Percentiles rank a stretch among this genome's conserved stretches.
These are phyloP conservation scores for Starmerella lactis-condensi DNA, from an alignment of 805 yeast species.

Conservation along the genomic window DNA sequence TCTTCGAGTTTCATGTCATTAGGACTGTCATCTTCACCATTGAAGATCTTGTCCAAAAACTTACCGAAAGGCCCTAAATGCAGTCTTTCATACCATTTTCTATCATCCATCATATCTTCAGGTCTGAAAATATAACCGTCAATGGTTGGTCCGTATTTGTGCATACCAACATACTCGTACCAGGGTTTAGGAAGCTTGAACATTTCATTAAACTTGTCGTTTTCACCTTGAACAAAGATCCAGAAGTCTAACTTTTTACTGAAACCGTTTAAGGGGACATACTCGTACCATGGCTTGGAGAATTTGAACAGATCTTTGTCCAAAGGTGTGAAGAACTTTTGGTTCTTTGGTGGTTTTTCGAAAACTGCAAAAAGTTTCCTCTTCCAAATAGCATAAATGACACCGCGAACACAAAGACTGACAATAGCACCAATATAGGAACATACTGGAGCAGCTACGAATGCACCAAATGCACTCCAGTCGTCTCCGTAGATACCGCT, in stretches of 20 bases:
- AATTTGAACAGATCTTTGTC: slow-evolving; percentile 10
- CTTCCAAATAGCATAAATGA: slow-evolving; percentile 7
- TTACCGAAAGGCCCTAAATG: neutral
- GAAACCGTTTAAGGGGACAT: slow-evolving; percentile 3
- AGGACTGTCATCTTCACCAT: too few relatives aligned
- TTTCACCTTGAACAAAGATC: slow-evolving; percentile 12
- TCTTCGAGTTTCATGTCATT: too few relatives aligned
- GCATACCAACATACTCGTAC: slow-evolving; percentile 1
- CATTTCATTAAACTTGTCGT: neutral
- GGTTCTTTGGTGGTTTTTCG: slow-evolving; percentile 12
- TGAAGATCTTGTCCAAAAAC: neutral
- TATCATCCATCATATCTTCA: neutral
- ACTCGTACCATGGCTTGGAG: slow-evolving; percentile 15
- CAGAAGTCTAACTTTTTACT: slow-evolving; percentile 11
- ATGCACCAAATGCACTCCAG: slow-evolving; percentile 92
- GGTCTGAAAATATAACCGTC: slow-evolving; percentile 1
- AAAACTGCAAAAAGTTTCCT: slow-evolving; percentile 12
- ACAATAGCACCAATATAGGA: slow-evolving; percentile 42
- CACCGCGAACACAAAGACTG: slow-evolving; percentile 26
- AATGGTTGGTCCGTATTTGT: slow-evolving; percentile 1
- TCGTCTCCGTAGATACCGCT: slow-evolving; percentile 59
- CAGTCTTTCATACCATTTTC: slow-evolving; percentile 23
- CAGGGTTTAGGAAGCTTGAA: slow-evolving; percentile 1
- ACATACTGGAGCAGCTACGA: slow-evolving; percentile 75
- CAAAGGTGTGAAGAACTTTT: slow-evolving; percentile 6